Conservation (phyloP, 2,329 filamentous ascomycete species). For the Didymella lethalis region DNA sequence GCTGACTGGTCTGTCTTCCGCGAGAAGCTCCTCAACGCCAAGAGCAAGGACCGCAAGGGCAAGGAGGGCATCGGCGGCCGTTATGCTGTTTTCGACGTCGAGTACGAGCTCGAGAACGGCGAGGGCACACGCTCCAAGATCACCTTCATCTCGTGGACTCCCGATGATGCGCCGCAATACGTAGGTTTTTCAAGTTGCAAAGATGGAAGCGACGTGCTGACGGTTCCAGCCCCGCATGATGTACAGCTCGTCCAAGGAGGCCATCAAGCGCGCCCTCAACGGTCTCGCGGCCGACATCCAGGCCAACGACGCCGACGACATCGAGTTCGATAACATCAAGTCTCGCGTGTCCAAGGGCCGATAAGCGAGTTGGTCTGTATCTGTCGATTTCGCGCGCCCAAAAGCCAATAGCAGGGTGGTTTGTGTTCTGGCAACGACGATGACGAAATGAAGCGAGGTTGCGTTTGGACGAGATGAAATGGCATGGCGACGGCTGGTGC, state of each 20-base stretch:
- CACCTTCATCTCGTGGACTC: constrained; percentile 54
- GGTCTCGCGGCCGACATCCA: constrained; percentile 80
- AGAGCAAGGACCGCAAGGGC: constrained; percentile 73
- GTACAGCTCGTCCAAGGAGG: constrained; percentile 88
- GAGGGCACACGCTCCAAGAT: constrained; percentile 71
- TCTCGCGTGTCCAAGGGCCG: constrained; percentile 60
- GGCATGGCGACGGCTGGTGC: constrained; percentile 16
- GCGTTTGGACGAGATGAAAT: constrained; percentile 26
- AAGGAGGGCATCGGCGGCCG: constrained; percentile 69
- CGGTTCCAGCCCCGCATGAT: constrained; percentile 80
- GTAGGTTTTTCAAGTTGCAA: constrained; percentile 56
- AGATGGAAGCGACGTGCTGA: constrained; percentile 21
- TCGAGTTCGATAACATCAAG: constrained; percentile 77
- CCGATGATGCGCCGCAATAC: constrained; percentile 76
- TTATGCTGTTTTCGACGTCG: constrained; percentile 86
- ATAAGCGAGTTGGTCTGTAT: constrained; percentile 42
- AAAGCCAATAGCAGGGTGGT: constrained; percentile 27
- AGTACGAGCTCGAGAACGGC: constrained; percentile 75
- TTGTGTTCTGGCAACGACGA: constrained; percentile 29
- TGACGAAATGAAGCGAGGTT: constrained; percentile 30
- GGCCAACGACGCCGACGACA: constrained; percentile 84
- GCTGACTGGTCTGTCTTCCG: constrained; percentile 77
- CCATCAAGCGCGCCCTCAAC: constrained; percentile 79
- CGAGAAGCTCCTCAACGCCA: constrained; percentile 76
- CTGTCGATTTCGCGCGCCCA: constrained; percentile 32